These are phyloP conservation scores for Brassica balearica DNA, from an alignment of 441 rosid species.

Conservation along the genomic window DNA sequence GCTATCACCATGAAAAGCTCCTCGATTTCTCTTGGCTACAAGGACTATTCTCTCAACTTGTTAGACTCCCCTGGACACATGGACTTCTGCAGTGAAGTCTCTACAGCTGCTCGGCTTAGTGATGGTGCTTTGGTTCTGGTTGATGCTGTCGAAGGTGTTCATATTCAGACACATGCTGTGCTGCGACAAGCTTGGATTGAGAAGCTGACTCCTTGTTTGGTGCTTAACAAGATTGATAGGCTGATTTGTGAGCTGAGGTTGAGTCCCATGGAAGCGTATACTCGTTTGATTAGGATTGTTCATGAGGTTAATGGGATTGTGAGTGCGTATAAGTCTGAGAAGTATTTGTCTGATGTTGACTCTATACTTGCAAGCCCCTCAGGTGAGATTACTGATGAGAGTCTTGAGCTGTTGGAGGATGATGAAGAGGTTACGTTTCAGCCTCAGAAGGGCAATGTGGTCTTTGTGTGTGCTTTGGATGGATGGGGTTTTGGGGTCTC, in stretches of 20 bases:
- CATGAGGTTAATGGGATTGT: slow-evolving; percentile 92
- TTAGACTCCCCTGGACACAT: slow-evolving; percentile 97
- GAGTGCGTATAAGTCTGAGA: slow-evolving; percentile 85
- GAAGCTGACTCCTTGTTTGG: slow-evolving; percentile 91
- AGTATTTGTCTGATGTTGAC: slow-evolving; percentile 94
- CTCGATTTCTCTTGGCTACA: slow-evolving; percentile 68
- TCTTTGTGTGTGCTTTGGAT: slow-evolving; percentile 86
- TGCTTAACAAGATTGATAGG: slow-evolving; percentile 93
- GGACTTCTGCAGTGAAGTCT: slow-evolving; percentile 97
- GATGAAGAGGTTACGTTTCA: slow-evolving; percentile 97
- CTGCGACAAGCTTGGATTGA: slow-evolving; percentile 92
- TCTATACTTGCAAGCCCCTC: slow-evolving; percentile 66
- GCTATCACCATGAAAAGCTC: slow-evolving; percentile 99
- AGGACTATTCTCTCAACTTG: slow-evolving; percentile 69
- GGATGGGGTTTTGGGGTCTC: slow-evolving; percentile 90
- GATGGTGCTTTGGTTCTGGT: slow-evolving; percentile 94
- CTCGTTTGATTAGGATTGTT: slow-evolving; percentile 79
- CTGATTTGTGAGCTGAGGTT: slow-evolving; percentile 85
- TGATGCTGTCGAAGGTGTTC: slow-evolving; percentile 97
- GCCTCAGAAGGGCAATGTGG: slow-evolving; percentile 93
- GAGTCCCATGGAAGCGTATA: slow-evolving; percentile 90
- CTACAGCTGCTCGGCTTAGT: slow-evolving; percentile 90
- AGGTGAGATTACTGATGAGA: slow-evolving; percentile 62
- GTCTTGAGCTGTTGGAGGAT: slow-evolving; percentile 75
- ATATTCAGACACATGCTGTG: slow-evolving; percentile 93